phyloP scores from a whole-genome alignment of 2,329 filamentous ascomycete genomes.

The Mycosphaerella sp. region DNA sequence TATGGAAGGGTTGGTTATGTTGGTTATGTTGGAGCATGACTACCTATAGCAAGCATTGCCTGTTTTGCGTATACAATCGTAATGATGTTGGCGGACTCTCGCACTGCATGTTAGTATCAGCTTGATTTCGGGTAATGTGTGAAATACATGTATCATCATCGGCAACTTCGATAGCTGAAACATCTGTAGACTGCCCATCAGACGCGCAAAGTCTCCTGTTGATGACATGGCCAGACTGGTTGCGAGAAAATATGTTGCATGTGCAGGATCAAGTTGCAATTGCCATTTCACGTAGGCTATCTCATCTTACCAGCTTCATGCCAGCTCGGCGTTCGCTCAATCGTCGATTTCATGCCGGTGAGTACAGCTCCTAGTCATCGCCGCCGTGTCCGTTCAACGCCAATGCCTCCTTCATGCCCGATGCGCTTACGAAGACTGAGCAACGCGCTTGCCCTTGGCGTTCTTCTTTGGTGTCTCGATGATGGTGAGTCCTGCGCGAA shows the following conservation, averaged over 20 bases:
- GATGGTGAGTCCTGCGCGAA: conserved; percentile 50
- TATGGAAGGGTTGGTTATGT: no score
- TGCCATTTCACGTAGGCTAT: conserved; percentile 9
- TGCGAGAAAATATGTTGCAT: neutral
- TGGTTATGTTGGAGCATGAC: no score
- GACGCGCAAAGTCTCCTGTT: no score
- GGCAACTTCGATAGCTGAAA: no score
- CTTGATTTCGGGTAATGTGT: no score
- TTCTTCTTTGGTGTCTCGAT: conserved; percentile 60
- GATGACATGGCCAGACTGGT: neutral
- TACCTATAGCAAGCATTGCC: no score
- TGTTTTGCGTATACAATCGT: no score
- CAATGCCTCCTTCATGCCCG: conserved; percentile 8
- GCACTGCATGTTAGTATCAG: no score
- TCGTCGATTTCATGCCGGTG: neutral
- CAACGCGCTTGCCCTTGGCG: conserved; percentile 47
- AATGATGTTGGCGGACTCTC: no score
- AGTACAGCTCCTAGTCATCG: conserved; percentile 5
- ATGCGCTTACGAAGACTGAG: conserved; percentile 27
- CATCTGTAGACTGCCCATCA: no score
- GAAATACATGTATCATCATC: no score
- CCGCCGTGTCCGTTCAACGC: conserved; percentile 13
- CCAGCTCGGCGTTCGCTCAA: neutral
- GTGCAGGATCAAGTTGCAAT: conserved; percentile 8
- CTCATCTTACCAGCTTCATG: neutral